Conservation (phyloP, 2,329 filamentous ascomycete species). For the Penicillium digitatum region DNA sequence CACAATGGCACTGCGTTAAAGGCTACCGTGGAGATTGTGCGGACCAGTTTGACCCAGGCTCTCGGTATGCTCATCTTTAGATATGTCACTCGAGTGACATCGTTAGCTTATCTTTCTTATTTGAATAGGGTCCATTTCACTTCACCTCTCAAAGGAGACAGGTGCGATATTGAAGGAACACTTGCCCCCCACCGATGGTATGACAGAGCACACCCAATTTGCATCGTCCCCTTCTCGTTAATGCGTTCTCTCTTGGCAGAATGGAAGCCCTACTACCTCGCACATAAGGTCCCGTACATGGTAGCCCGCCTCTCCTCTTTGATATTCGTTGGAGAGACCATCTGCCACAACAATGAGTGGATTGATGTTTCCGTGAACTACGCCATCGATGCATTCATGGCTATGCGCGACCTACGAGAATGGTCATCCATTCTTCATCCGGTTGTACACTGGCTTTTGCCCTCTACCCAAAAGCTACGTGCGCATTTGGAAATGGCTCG, state of each 20-base stretch:
- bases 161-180: conserved; percentile 23
- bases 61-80: conserved; percentile 22
- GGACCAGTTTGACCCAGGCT: conserved; percentile 30
- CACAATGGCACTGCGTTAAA: conserved; percentile 12
- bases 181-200: conserved; percentile 26
- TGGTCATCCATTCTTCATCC: conserved; percentile 42
- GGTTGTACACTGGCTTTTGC: conserved; percentile 46
- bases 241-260: conserved; percentile 33
- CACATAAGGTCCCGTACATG: conserved; percentile 50
- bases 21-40: conserved; percentile 25
- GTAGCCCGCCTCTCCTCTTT: conserved; percentile 52
- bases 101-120: not conserved
- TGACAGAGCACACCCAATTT: not conserved
- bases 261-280: conserved; percentile 54
- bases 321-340: conserved; percentile 23
- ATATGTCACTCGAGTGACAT: no score
- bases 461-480: conserved; percentile 40
- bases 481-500: conserved; percentile 37
- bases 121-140: conserved; percentile 22
- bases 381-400: conserved; percentile 23
- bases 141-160: conserved; percentile 28
- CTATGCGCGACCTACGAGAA: conserved; percentile 40
- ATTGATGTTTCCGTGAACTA: conserved; percentile 27
- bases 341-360: conserved; percentile 26
- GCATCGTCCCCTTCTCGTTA: not conserved